Evolutionary conservation across 148 eudicot species (phyloP), one percentile per base, ranked within the genome.

Genomic region (Amaranthus hypochondriacus): DNA sequence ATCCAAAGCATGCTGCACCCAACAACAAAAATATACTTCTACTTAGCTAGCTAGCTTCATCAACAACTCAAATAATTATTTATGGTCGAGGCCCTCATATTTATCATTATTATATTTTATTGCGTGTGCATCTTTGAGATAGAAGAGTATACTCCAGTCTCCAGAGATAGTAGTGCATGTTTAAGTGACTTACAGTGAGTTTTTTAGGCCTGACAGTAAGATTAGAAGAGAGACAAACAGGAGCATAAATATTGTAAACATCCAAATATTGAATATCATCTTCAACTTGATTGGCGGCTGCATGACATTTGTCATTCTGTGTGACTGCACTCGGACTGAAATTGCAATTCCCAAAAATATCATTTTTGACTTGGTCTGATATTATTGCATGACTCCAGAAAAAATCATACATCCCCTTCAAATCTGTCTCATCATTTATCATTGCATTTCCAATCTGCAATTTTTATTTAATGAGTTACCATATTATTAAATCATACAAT

Each of bases 361-460:
- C 62, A 55, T 72, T 50, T 14, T 57, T 43, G 11, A 76, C 76
- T 69, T 85, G 79, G 18, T 85, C 88, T 1, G 97, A 88, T 8
- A 92, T 83, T 1, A 92, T 70, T 5, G 95, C 89, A 48, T 90
- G 97, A 5, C 75, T 87, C 70, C 72, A 85, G 18, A 84, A 87
- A 70, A 81, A 90, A 48, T 89, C 91, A 42, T 80, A 87, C 91
- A 88, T 88, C 28, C 91, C 96, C 68, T 14, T 75, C 4, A 6
- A 7, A 67, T 92, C 93, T 0, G 92, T 87, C 75, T 83, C 87
- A 42, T 87, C 89, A 51, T 92, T 74, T 48, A 92, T 89, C 65
- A 85, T 86, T 15, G 92, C 96, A 76, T 92, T 92, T 51, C 97
- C 97, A 62, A 92, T 92, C 97, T 92, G 83, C 84, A 84, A 28